These are phyloP conservation scores for Coniochaeta prunicola DNA, from an alignment of 2,329 filamentous ascomycete species.

Conservation along the genomic window DNA sequence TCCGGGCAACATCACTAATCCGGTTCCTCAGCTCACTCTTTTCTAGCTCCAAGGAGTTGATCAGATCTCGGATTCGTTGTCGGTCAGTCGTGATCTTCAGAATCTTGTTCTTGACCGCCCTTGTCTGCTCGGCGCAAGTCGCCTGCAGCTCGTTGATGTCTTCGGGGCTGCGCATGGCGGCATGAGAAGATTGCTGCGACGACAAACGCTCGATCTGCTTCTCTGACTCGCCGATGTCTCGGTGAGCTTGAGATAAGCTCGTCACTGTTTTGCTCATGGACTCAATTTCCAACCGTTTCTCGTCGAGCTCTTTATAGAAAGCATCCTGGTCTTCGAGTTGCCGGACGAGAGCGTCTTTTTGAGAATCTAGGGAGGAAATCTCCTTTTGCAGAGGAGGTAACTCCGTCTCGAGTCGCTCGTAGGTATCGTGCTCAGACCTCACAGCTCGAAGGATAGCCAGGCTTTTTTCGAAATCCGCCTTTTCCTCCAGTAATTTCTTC, in stretches of 20 bases:
- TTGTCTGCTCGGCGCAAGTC: slow-evolving; percentile 58
- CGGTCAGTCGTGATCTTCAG: slow-evolving; percentile 61
- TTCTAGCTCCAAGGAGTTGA: slow-evolving; percentile 69
- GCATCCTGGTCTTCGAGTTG: slow-evolving; percentile 63
- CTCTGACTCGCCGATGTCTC: slow-evolving; percentile 64
- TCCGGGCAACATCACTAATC: slow-evolving; percentile 61
- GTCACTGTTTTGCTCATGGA: slow-evolving; percentile 68
- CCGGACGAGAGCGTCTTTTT: slow-evolving; percentile 52
- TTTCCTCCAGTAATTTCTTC: slow-evolving; percentile 45
- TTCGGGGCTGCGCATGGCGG: slow-evolving; percentile 63
- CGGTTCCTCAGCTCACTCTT: slow-evolving; percentile 68
- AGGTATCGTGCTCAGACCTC: slow-evolving; percentile 65
- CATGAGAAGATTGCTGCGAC: slow-evolving; percentile 61
- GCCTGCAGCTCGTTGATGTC: slow-evolving; percentile 76
- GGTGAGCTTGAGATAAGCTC: slow-evolving; percentile 64
- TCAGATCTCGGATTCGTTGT: slow-evolving; percentile 61
- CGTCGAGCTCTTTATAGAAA: slow-evolving; percentile 55
- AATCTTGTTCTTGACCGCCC: slow-evolving; percentile 55
- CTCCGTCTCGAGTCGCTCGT: slow-evolving; percentile 62
- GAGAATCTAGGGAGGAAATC: slow-evolving; percentile 41
- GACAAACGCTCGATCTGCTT: slow-evolving; percentile 67
- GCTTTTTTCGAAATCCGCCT: slow-evolving; percentile 47
- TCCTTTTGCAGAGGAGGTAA: slow-evolving; percentile 63
- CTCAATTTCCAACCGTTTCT: slow-evolving; percentile 49
- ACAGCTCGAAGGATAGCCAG: slow-evolving; percentile 55